These are phyloP conservation scores for Cladophialophora psammophila DNA, from an alignment of 2,329 filamentous ascomycete species.

Conservation along the genomic window DNA sequence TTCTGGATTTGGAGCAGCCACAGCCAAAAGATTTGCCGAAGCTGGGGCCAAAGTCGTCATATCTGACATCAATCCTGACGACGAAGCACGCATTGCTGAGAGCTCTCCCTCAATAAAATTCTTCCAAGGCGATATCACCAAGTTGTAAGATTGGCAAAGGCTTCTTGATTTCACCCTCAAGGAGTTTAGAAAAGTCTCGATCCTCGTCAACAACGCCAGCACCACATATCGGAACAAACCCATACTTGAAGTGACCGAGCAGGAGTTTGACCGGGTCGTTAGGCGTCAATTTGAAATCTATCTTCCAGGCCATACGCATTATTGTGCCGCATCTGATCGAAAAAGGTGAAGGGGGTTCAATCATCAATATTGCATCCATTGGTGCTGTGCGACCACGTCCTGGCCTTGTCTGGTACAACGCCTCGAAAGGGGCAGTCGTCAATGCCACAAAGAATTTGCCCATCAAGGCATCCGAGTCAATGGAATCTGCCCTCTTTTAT, in stretches of 20 bases:
- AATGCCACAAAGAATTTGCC: conserved; percentile 75
- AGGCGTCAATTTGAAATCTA: conserved; percentile 52
- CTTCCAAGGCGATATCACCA: conserved; percentile 21
- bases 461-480: conserved; percentile 76
- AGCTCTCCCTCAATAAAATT: conserved; percentile 4
- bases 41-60: conserved; percentile 85
- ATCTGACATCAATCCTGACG: conserved; percentile 82
- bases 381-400: conserved; percentile 25
- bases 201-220: conserved; percentile 32
- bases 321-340: conserved; percentile 48
- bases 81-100: conserved; percentile 69
- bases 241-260: conserved; percentile 48
- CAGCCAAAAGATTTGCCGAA: conserved; percentile 70
- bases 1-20: conserved; percentile 51
- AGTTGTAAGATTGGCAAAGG: conserved; percentile 12
- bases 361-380: conserved; percentile 35
- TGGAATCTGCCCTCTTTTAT: conserved; percentile 71
- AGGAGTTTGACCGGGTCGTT: conserved; percentile 53
- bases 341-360: conserved; percentile 49
- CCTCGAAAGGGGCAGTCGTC: conserved; percentile 70
- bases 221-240: conserved; percentile 53
- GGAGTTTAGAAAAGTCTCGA: conserved; percentile 16
- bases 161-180: conserved; percentile 1
- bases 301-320: conserved; percentile 47
- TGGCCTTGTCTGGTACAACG: conserved; percentile 53